Evolutionary conservation across 768 basidiomycete species (phyloP).

Genomic region (Rhodotorula diobovata): DNA sequence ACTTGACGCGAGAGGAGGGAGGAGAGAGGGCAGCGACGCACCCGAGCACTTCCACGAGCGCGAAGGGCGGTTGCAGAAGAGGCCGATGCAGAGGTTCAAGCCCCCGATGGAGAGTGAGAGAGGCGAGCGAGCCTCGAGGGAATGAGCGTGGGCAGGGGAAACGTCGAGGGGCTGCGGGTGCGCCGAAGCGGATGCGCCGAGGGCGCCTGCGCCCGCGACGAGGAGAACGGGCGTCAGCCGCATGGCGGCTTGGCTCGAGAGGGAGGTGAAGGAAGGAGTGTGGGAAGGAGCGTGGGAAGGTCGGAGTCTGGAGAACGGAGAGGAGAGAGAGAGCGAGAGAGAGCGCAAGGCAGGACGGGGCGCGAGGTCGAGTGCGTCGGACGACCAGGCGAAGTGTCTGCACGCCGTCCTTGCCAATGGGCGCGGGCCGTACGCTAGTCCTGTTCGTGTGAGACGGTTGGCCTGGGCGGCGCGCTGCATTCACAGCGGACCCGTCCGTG

Average conservation of each 20-base stretch:
- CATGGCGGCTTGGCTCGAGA: neutral
- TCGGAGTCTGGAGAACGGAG: neutral
- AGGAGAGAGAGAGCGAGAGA: neutral
- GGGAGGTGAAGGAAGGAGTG: slow-evolving; percentile 3
- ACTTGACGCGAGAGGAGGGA: neutral
- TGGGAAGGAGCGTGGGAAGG: neutral
- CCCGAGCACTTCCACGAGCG: slow-evolving; percentile 6
- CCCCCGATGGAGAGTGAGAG: slow-evolving; percentile 3
- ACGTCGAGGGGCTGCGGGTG: neutral
- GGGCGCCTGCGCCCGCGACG: neutral
- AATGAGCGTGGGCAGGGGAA: neutral
- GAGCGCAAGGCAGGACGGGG: neutral
- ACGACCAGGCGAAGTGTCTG: no score
- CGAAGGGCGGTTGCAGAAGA: slow-evolving; percentile 2
- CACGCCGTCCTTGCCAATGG: no score
- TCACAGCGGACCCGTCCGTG: no score
- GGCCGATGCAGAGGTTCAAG: slow-evolving; percentile 1
- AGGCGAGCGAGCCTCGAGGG: neutral
- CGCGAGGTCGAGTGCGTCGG: no score
- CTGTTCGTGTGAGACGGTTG: no score
- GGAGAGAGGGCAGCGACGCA: neutral
- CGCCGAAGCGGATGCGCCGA: neutral
- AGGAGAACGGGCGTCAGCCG: slow-evolving; percentile 6
- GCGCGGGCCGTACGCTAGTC: no score
- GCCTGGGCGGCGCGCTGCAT: no score